Evolutionary conservation across 129 eudicot species (phyloP).

Genomic region (Flaveria robusta): DNA sequence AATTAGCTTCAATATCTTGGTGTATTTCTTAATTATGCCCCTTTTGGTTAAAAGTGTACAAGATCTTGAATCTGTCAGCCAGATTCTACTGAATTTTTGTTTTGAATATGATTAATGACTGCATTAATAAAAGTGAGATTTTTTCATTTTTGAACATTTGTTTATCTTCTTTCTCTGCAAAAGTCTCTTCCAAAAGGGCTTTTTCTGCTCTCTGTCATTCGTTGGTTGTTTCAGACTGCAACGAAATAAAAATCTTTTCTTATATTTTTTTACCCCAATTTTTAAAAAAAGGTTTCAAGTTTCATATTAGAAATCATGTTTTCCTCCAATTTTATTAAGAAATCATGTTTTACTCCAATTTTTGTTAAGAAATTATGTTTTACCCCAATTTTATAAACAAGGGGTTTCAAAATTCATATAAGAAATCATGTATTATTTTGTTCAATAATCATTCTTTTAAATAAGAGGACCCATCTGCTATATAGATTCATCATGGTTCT

Average conservation of each 20-base stretch:
- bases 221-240: constrained; percentile 28
- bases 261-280: background rate
- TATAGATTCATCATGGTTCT: background rate
- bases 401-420: constrained; percentile 2
- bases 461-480: background rate
- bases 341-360: background rate
- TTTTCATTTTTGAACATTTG: constrained; percentile 13
- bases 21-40: constrained; percentile 11
- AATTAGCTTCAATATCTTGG: background rate
- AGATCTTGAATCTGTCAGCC: constrained; percentile 21
- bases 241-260: constrained; percentile 8
- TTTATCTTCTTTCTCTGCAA: constrained; percentile 21
- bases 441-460: background rate
- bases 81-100: constrained; percentile 13
- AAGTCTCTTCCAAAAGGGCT: constrained; percentile 39
- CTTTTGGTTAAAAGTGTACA: constrained; percentile 16
- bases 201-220: constrained; percentile 37
- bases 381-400: background rate
- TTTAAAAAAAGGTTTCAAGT: background rate
- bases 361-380: background rate
- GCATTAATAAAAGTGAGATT: constrained; percentile 26
- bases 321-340: background rate
- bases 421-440: constrained; percentile 4
- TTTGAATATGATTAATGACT: constrained; percentile 14
- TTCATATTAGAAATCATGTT: constrained; percentile 19